These are phyloP conservation scores for Trichoderma hamatum DNA, from an alignment of 2,329 filamentous ascomycete species.

Conservation along the genomic window DNA sequence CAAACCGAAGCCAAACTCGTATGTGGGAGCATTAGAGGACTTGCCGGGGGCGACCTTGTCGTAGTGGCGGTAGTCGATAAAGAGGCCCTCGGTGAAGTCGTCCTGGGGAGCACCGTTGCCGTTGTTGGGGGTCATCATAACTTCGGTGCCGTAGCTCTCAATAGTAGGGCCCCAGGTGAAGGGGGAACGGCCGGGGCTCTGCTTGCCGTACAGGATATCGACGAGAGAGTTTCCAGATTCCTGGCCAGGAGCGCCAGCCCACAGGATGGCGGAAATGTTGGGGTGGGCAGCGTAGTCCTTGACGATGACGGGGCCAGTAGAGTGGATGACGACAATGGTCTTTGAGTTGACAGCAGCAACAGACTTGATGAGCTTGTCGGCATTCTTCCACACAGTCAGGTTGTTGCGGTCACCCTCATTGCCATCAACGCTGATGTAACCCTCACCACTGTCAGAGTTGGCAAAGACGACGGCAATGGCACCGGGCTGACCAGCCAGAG, in stretches of 20 bases:
- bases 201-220: conserved; percentile 80
- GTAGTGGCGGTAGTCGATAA: conserved; percentile 73
- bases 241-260: conserved; percentile 80
- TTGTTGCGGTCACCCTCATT: conserved; percentile 92
- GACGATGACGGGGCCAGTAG: conserved; percentile 76
- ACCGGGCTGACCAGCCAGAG: conserved; percentile 62
- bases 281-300: conserved; percentile 73
- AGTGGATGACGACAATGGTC: conserved; percentile 91
- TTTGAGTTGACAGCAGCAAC: conserved; percentile 79
- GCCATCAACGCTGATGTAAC: conserved; percentile 78
- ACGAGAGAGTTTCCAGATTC: conserved; percentile 79
- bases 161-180: conserved; percentile 77
- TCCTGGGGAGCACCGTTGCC: conserved; percentile 67
- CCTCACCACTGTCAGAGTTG: conserved; percentile 85
- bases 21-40: conserved; percentile 60
- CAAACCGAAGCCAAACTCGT: conserved; percentile 80
- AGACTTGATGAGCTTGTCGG: conserved; percentile 78
- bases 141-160: conserved; percentile 68
- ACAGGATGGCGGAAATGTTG: conserved; percentile 83
- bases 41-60: conserved; percentile 57
- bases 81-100: conserved; percentile 75
- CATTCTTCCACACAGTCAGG: conserved; percentile 83
- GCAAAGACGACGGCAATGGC: conserved; percentile 84
- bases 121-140: conserved; percentile 72
- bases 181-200: conserved; percentile 76